These are phyloP conservation scores for Geotrichum restrictum DNA, from an alignment of 1,139 yeast species.

Conservation along the genomic window DNA sequence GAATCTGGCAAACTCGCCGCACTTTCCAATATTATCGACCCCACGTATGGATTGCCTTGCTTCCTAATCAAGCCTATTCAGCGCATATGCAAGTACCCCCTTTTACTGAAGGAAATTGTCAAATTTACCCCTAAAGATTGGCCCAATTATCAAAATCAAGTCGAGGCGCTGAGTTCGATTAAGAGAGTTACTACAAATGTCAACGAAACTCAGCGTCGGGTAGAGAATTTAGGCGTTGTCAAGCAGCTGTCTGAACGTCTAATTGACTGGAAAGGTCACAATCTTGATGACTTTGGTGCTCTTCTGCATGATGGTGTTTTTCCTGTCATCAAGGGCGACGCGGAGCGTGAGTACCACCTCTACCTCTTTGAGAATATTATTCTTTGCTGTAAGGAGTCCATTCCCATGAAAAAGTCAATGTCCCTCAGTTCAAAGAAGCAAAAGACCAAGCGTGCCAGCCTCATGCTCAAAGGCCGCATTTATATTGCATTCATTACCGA, in stretches of 20 bases:
- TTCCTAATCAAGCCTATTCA: slow-evolving; percentile 90
- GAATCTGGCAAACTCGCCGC: slow-evolving; percentile 57
- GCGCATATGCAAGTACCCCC: slow-evolving; percentile 88
- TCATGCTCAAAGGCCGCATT: slow-evolving; percentile 43
- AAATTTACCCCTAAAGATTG: slow-evolving; percentile 55
- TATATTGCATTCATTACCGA: slow-evolving; percentile 41
- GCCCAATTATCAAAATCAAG: slow-evolving; percentile 64
- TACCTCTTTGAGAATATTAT: slow-evolving; percentile 84
- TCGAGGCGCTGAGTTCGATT: slow-evolving; percentile 63
- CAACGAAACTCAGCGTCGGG: slow-evolving; percentile 88
- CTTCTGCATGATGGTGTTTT: slow-evolving; percentile 73
- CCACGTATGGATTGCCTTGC: slow-evolving; percentile 84
- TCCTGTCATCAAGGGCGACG: slow-evolving; percentile 66
- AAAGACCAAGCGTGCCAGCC: slow-evolving; percentile 26
- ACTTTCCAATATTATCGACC: slow-evolving; percentile 64
- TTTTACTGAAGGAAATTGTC: slow-evolving; percentile 68
- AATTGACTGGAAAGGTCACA: slow-evolving; percentile 92
- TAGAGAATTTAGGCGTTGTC: slow-evolving; percentile 75
- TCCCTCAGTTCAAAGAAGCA: slow-evolving; percentile 31
- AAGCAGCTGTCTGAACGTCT: slow-evolving; percentile 70
- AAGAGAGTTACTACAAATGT: slow-evolving; percentile 77
- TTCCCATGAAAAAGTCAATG: slow-evolving; percentile 33
- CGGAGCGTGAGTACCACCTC: slow-evolving; percentile 84
- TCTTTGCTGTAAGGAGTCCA: slow-evolving; percentile 62
- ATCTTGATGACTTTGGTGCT: slow-evolving; percentile 76